Evolutionary conservation across 352 stramenopile genomes (phyloP).

Genomic region (Globisporangium spiculum): DNA sequence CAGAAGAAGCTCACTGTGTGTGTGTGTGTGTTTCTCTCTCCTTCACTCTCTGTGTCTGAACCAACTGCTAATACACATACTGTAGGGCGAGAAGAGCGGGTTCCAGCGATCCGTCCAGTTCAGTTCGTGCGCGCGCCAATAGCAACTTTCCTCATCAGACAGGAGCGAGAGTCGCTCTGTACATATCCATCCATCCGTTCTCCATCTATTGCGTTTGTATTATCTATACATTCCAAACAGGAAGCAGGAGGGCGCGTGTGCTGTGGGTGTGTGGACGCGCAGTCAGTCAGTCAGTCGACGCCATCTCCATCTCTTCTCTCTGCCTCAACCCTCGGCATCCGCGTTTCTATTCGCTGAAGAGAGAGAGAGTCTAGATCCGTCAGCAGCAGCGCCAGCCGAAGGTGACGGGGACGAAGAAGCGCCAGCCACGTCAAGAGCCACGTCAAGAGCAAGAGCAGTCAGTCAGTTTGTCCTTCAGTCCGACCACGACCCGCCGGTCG

Average conservation of each 20-base stretch:
- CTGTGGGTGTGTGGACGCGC: neutral
- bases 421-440: neutral
- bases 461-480: neutral
- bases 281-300: neutral
- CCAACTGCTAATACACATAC: neutral
- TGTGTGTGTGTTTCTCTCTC: neutral
- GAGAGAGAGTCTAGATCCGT: too few relatives aligned
- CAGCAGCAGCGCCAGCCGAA: neutral
- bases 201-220: neutral
- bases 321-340: neutral
- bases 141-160: neutral
- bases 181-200: neutral
- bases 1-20: neutral
- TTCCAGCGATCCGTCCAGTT: neutral
- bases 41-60: neutral
- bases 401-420: neutral
- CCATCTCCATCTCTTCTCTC: neutral
- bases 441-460: neutral
- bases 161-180: neutral
- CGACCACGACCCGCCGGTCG: neutral
- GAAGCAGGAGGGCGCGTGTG: too few relatives aligned
- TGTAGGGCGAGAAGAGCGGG: neutral
- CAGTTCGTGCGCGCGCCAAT: neutral
- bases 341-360: neutral
- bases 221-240: neutral